Percentiles rank a stretch among this genome's conserved stretches.
phyloP scores from a whole-genome alignment of 2,329 filamentous ascomycete genomes.

The Clonostachys rhizophaga region DNA sequence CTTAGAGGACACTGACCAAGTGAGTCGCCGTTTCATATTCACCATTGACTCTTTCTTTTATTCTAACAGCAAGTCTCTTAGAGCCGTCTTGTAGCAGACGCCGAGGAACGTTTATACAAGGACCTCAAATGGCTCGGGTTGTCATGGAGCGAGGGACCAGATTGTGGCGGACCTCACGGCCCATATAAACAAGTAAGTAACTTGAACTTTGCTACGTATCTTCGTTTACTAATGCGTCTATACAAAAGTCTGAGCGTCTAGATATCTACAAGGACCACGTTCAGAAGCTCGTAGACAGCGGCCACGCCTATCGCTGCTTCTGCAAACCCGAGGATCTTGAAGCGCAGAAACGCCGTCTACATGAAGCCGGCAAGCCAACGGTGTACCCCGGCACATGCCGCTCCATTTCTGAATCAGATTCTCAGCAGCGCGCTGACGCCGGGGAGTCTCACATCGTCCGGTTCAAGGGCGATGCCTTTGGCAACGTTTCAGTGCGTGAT shows the following conservation, averaged over 20 bases:
- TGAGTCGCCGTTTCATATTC: constrained; percentile 27
- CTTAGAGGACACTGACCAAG: constrained; percentile 93
- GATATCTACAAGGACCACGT: constrained; percentile 68
- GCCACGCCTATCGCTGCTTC: constrained; percentile 89
- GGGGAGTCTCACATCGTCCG: constrained; percentile 75
- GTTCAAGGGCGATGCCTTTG: constrained; percentile 54
- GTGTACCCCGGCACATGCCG: constrained; percentile 64
- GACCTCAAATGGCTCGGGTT: constrained; percentile 88
- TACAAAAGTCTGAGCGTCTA: constrained; percentile 68
- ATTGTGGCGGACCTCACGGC: constrained; percentile 74
- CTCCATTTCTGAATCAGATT: constrained; percentile 60
- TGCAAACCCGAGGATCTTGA: constrained; percentile 71
- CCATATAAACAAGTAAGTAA: constrained; percentile 74
- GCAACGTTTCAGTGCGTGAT: constrained; percentile 65
- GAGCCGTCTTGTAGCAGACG: constrained; percentile 77
- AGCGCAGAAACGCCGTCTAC: constrained; percentile 57
- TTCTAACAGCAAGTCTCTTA: constrained; percentile 23
- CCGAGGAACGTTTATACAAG: constrained; percentile 70
- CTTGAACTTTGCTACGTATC: not conserved
- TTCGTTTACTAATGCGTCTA: not conserved
- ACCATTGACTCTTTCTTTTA: constrained; percentile 1
- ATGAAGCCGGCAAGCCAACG: constrained; percentile 39
- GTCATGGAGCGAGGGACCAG: constrained; percentile 91
- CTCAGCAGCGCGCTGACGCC: constrained; percentile 61
- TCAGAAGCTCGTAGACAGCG: constrained; percentile 61